Evolutionary conservation across 2,329 filamentous ascomycete genomes (phyloP).

Genomic region (Pseudovirgaria hyperparasitica): DNA sequence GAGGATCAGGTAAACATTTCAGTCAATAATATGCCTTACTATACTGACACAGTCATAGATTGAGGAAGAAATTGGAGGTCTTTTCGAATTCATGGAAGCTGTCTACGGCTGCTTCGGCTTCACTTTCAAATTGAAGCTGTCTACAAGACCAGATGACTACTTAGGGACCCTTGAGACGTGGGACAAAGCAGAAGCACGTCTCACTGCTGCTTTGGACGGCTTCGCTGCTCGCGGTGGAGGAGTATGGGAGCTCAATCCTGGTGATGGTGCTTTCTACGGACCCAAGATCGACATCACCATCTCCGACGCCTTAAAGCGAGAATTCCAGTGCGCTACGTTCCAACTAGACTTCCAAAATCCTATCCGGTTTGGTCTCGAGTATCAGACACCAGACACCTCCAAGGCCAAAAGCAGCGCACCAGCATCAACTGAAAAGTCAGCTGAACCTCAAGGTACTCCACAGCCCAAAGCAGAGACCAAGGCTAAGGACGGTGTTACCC

Average conservation of each 20-base stretch:
- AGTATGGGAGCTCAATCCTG: conserved; percentile 82
- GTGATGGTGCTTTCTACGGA: conserved; percentile 95
- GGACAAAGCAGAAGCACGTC: conserved; percentile 73
- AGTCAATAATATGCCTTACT: neutral
- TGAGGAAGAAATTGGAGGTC: conserved; percentile 59
- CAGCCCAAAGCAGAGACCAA: conserved; percentile 26
- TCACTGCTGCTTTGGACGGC: conserved; percentile 65
- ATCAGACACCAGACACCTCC: conserved; percentile 56
- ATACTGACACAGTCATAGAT: conserved; percentile 29
- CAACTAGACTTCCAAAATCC: conserved; percentile 85
- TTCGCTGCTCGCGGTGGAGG: conserved; percentile 49
- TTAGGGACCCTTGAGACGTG: conserved; percentile 79
- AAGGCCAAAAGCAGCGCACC: conserved; percentile 26
- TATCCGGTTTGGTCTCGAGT: conserved; percentile 77
- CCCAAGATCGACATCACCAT: conserved; percentile 98
- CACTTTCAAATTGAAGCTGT: conserved; percentile 88
- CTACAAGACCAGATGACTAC: conserved; percentile 79
- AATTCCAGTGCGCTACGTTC: conserved; percentile 85
- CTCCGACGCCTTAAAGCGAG: conserved; percentile 70
- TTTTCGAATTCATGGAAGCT: conserved; percentile 76
- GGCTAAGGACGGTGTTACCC: conserved; percentile 24
- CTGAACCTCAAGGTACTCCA: conserved; percentile 23
- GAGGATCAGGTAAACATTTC: conserved; percentile 48
- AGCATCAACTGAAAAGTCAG: conserved; percentile 15
- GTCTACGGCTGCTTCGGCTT: conserved; percentile 79